These are phyloP conservation scores for Moringa oleifera DNA, from an alignment of 345 rosid species.

Conservation along the genomic window DNA sequence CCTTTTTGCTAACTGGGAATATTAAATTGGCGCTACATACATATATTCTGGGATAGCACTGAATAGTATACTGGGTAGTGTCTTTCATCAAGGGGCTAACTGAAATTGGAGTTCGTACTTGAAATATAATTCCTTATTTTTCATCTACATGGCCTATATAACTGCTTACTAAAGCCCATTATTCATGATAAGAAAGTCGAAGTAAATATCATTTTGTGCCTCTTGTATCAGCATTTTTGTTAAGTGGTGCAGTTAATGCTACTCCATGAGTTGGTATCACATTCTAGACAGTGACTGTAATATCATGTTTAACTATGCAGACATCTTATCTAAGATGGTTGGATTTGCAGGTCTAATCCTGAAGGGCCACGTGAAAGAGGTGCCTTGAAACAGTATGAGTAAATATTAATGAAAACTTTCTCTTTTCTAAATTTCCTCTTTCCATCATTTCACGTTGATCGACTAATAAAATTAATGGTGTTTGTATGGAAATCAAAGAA, in stretches of 20 bases:
- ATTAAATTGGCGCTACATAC: no score
- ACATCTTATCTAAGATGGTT: neutral
- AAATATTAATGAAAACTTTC: neutral
- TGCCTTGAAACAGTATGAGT: conserved; percentile 5
- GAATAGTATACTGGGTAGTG: no score
- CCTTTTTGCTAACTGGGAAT: no score
- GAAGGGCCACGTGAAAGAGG: neutral
- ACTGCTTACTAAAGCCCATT: neutral
- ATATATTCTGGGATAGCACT: no score
- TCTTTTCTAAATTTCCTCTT: neutral
- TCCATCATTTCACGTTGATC: neutral
- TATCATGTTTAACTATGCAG: neutral
- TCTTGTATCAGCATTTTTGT: no score
- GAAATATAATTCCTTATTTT: no score
- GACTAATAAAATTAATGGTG: neutral
- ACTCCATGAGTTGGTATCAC: neutral
- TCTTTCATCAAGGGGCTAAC: no score
- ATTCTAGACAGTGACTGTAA: neutral
- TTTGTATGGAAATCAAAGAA: neutral
- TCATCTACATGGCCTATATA: no score
- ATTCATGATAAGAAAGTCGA: neutral
- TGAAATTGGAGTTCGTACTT: no score
- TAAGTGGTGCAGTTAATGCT: neutral
- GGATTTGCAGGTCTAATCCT: neutral
- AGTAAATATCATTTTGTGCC: neutral